Base-by-base conservation (phyloP, 805 yeast genomes). In the Kockiozyma suomiensis region DNA sequence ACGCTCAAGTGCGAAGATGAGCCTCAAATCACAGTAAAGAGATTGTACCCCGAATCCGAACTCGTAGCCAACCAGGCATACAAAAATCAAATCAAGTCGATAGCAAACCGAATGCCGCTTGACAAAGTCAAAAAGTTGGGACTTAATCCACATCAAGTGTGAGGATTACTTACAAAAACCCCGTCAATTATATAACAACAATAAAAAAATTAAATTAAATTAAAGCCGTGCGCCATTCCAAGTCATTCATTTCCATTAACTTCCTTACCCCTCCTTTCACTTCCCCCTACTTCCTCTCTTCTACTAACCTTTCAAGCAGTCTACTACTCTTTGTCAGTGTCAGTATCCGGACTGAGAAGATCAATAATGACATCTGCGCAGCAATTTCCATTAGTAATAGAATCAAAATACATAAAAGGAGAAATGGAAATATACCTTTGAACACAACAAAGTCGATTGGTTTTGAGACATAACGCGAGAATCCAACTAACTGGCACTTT, bases 371-470 rank as follows among this genome's bases (percentile, higher is more conserved):
- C 54, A 52, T 51, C 64, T 60, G 32, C 30, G 25, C 8, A n/a
- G 12, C 32, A 23, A 35, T 37, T 30, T 6, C 33, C 33, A n/a
- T 41, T 41, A 41, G 46, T 23, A 48, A 3, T n/a, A 4, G 19
- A 4, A 21, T 30, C 10, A 28, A 6, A 28, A 41, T 21, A 41
- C 41, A 13, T n/a, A 3, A n/a, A 13, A 37, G n/a, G 15, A 6
- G 41, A 19, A 26, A 54, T 6, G 28, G 7, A 32, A 48, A 28
- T 46, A n/a, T 19, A 68, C 67, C 70, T 57, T 70, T 70, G 42
- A 71, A 61, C 25, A 35, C 50, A 30, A 50, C 53, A 48, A 72
- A 72, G 48, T 70, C 72, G 35, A 72, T 73, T 21, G 75, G 75
- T 58, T 72, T 72, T 23, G 75, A 69, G 13, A 72, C 62, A 49